Base-by-base conservation (phyloP, 805 yeast genomes). In the Candida multigemmis region DNA sequence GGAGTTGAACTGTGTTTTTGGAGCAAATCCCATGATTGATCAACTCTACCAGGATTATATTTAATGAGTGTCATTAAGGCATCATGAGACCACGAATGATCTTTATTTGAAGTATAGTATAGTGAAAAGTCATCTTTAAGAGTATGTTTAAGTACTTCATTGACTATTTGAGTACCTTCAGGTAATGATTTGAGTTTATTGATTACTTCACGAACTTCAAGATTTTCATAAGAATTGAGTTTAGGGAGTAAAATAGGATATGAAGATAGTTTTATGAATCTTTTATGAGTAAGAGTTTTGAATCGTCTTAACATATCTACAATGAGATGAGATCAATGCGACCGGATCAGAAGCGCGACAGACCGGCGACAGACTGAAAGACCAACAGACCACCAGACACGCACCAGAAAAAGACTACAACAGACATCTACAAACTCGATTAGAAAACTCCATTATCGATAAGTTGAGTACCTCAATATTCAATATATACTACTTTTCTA, bases 31-130 rank as follows among this genome's bases (percentile, higher is more conserved):
- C 67, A 59, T 11, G 74, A 60, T n/a, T 57, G 46, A 26, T 50
- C 49, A 1, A 65, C 76, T 30, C 79, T 50, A 8, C 77, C 77
- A 3, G 77, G 75, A 35, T 73, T 73, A 21, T 52, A 34, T 17
- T 43, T 42, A 5, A 70, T 50, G 14, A 70, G 46, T 29, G 33
- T 25, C 7, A 26, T 14, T 5, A 46, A 30, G 5, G 46, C 37
- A 7, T 29, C 34, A 8, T 22, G 21, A 12, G 33, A 30, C 26
- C 35, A 43, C 7, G 36, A 24, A 12, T 34, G 38, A 12, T 33
- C 37, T 12, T 40, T 35, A 16, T 42, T 38, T 12, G 48, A 33
- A 8, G 41, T 41, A 37, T 42, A 48, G 32, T 48, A 56, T 16
- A 46, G 31, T 9, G 62, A 52, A 25, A 49, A 56, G 31, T 42